A percentile compares a stretch with the other conserved stretches of the same genome.
These are phyloP conservation scores for Coniochaeta sp. DNA, from an alignment of 2,329 filamentous ascomycete genomes.

Conservation along the genomic window DNA sequence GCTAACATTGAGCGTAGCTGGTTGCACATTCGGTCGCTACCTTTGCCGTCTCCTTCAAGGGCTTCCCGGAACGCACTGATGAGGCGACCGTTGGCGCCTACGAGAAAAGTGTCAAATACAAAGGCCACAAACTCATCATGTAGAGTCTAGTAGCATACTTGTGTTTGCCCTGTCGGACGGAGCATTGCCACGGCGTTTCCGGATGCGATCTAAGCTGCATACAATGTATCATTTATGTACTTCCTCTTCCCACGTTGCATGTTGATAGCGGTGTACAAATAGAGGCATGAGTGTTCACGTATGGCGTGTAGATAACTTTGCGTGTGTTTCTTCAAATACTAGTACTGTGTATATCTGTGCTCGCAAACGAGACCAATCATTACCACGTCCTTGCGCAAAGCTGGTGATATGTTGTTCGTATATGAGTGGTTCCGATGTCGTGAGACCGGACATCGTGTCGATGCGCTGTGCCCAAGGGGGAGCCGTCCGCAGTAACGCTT, in stretches of 20 bases:
- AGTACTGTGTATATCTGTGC: no score
- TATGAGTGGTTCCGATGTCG: no score
- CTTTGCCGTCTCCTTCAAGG: slow-evolving; percentile 9
- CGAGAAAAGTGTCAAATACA: slow-evolving; percentile 9
- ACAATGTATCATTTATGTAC: not conserved
- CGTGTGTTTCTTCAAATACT: no score
- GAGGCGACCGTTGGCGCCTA: slow-evolving; percentile 2
- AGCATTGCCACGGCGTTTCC: not conserved
- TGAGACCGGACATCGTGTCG: no score
- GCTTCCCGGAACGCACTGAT: slow-evolving; percentile 9
- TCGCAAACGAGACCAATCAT: no score
- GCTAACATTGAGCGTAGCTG: slow-evolving; percentile 2
- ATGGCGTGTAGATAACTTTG: no score
- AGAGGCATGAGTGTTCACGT: not conserved
- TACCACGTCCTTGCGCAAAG: no score
- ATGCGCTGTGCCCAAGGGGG: no score
- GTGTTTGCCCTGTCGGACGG: not conserved
- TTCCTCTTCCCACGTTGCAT: not conserved
- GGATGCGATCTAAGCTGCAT: not conserved
- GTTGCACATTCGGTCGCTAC: slow-evolving; percentile 12
- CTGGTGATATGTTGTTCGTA: no score
- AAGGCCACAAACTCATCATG: slow-evolving; percentile 7
- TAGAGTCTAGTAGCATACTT: slow-evolving; percentile 1
- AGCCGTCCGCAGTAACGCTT: no score
- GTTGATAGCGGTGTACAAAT: not conserved